Evolutionary conservation across 352 stramenopile species (phyloP), one percentile per base, ranked within the genome.

Genomic region (Globisporangium cederbergense): DNA sequence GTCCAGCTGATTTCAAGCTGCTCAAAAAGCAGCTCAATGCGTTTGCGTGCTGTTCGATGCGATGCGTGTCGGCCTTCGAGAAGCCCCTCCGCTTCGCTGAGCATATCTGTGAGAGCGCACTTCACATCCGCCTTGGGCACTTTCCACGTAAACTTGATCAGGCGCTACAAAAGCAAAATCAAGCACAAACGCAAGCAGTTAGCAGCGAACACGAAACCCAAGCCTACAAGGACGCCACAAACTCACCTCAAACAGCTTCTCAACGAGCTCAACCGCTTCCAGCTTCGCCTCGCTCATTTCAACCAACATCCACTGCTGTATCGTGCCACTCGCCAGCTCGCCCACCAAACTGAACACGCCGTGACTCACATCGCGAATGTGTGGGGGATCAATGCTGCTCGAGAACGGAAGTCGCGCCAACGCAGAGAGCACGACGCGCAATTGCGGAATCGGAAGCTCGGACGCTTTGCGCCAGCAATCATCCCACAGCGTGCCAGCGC

Each of bases 131-230:
- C 65, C 46, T 62, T 46, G 11, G 84, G 75, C 36, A 88, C 56
- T 13, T 78, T 55, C 88, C 86, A 96, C 50, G 75, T 79, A 63
- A 93, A 93, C 61, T 91, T 91, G n/a, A 83, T 60, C 46, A 91
- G 42, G 18, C 82, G 70, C 66, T 79, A 53, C 28, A 38, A 11
- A 22, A 52, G 4, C 6, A 25, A 10, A 14, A 0, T 8, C 14
- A 36, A 52, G 20, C 2, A 22, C 9, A 18, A 16, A 58, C 14
- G 43, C 3, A 58, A 28, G 8, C 22, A 1, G 7, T 58, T 28
- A 58, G 3, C 18, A 43, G 20, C 51, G 22, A 14, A 3, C 13
- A 58, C 28, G 20, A 53, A 53, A 28, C 14, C 14, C 16, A 40
- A 16, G 28, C 9, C 13, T 6, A 18, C 9, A 42, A 13, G 16